Base-by-base conservation (phyloP, 2,329 filamentous ascomycete species). In the Penicillium frequentans region DNA sequence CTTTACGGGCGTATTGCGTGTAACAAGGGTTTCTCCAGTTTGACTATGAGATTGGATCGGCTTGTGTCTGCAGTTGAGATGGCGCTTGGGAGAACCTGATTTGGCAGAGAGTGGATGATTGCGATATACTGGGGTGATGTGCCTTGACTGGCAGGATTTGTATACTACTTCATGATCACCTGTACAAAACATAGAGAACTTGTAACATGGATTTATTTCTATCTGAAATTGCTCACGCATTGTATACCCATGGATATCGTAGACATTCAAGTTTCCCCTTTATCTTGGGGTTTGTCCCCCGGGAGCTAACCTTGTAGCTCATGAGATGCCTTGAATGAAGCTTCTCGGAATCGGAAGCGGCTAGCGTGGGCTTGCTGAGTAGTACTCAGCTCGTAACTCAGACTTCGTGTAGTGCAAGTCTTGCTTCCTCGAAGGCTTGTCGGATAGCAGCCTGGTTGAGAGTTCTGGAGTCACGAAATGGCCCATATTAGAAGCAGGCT, bases 111-210 rank as follows among this genome's bases (percentile, higher is more conserved):
- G 39, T 42, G 39, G 19, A 42, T 21, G 4, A 42, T 42, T 23
- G 39, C 19, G 39, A 23, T 21, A 42, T 7, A 21, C 11, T 31
- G n/a, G 9, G 13, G 26, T 42, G 39, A 42, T 13, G 11, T 39
- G 35, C 35, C 35, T 23, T 6, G 26, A 44, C 42, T 9, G 33
- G 24, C 23, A 14, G 9, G 23, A 29, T 21, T 50, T 51, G 49
- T 51, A 51, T 51, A 51, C 49, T 51, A 51, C 35, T 51, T 51
- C 10, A 29, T 39, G 24, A 43, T 43, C 33, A 43, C 33, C 23
- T 51, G 49, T 51, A 51, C 33, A 51, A 51, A 39, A 50, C 8
- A 51, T 46, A 49, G 31, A 49, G 19, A 33, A 29, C 11, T 31
- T 35, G 23, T 49, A 24, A 35, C 10, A 35, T 49, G 29, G 19